A percentile compares a stretch with the other conserved stretches of the same genome.
Evolutionary conservation across 495 filamentous ascomycete genomes (phyloP).

Genomic region (Penicillium coffeae): DNA sequence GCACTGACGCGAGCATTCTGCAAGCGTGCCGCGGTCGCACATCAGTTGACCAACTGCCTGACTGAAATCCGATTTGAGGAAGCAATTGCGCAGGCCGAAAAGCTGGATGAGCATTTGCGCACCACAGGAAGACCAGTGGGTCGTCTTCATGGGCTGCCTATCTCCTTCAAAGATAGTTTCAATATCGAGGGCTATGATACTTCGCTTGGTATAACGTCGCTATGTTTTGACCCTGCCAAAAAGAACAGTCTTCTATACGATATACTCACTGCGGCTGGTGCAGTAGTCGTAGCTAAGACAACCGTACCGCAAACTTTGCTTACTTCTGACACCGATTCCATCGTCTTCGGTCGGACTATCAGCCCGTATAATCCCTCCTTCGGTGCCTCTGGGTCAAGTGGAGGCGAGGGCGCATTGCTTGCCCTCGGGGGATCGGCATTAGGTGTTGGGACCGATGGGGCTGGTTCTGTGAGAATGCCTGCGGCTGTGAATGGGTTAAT

Average conservation of each 20-base stretch:
- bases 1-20: no score
- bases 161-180: slow-evolving; percentile 60
- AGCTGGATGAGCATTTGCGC: slow-evolving; percentile 21
- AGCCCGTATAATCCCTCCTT: slow-evolving; percentile 52
- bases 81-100: slow-evolving; percentile 47
- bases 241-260: slow-evolving; percentile 36
- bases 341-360: slow-evolving; percentile 41
- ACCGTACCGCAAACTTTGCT: slow-evolving; percentile 43
- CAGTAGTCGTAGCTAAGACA: slow-evolving; percentile 34
- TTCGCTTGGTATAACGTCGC: not conserved
- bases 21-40: no score
- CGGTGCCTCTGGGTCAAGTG: slow-evolving; percentile 55
- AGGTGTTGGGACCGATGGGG: slow-evolving; percentile 64
- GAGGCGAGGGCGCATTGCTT: slow-evolving; percentile 62
- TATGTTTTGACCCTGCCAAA: not conserved
- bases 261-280: slow-evolving; percentile 7
- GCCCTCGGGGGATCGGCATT: slow-evolving; percentile 54
- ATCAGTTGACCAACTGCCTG: no score
- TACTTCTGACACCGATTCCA: slow-evolving; percentile 43
- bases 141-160: slow-evolving; percentile 55
- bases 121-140: slow-evolving; percentile 27
- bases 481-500: no score
- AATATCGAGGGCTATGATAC: slow-evolving; percentile 42
- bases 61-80: slow-evolving; percentile 52
- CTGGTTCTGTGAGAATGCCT: no score